These are phyloP conservation scores for Aspergillus viridinutans DNA, from an alignment of 2,329 filamentous ascomycete species.

Conservation along the genomic window DNA sequence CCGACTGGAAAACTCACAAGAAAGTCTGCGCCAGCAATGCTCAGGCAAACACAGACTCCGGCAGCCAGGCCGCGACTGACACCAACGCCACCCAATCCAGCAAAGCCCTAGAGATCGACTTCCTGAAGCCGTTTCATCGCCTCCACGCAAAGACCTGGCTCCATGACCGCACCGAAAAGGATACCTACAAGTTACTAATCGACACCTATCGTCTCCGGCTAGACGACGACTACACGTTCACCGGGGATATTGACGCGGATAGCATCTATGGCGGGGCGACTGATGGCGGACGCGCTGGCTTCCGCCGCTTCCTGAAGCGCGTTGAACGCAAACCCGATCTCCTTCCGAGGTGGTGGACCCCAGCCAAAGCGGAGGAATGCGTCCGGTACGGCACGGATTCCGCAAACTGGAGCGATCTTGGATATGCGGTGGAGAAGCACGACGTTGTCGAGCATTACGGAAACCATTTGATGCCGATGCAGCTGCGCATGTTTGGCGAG, in stretches of 20 bases:
- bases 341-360: slow-evolving; percentile 4
- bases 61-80: not conserved
- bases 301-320: not conserved
- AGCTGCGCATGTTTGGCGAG: slow-evolving; percentile 8
- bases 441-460: slow-evolving; percentile 1
- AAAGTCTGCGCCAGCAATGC: slow-evolving; percentile 36
- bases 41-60: not conserved
- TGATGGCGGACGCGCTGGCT: not conserved
- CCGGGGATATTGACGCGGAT: not conserved
- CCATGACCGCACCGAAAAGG: slow-evolving; percentile 41
- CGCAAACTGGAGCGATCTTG: not conserved
- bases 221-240: not conserved
- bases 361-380: not conserved
- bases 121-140: slow-evolving; percentile 38
- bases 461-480: not conserved
- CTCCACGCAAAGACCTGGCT: slow-evolving; percentile 43
- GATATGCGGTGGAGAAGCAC: not conserved
- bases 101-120: slow-evolving; percentile 21
- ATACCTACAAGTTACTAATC: slow-evolving; percentile 46
- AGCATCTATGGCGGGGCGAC: not conserved
- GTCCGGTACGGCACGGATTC: not conserved
- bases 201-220: slow-evolving; percentile 47
- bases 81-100: not conserved
- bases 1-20: slow-evolving; percentile 50
- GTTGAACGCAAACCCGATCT: not conserved